Percentiles rank a stretch among this genome's conserved stretches.
Conservation (phyloP, 495 filamentous ascomycete species). For the Alectoria sarmentosa region DNA sequence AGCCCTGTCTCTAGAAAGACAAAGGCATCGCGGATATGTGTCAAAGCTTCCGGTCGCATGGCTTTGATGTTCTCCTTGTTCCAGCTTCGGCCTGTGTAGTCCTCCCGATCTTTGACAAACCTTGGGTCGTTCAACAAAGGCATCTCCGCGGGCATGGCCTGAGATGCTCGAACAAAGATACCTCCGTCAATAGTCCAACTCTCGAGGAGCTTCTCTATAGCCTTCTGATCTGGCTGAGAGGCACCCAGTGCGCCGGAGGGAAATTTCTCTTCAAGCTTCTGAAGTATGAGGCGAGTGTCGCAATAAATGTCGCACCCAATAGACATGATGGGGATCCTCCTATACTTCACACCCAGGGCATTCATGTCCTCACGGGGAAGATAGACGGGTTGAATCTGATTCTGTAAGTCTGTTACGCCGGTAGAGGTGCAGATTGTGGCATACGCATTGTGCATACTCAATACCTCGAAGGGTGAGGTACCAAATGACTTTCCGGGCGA, state of each 20-base stretch:
- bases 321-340: conserved; percentile 57
- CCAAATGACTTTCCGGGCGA: conserved; percentile 47
- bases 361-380: conserved; percentile 53
- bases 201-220: conserved; percentile 36
- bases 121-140: conserved; percentile 42
- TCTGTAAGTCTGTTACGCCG: background rate
- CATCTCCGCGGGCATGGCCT: conserved; percentile 41
- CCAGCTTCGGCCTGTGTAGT: conserved; percentile 34
- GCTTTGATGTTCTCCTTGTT: conserved; percentile 29
- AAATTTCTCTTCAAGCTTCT: conserved; percentile 46
- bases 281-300: conserved; percentile 54
- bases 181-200: conserved; percentile 38
- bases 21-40: conserved; percentile 36
- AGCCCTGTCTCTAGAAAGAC: conserved; percentile 45
- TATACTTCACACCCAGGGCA: conserved; percentile 50
- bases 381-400: conserved; percentile 45
- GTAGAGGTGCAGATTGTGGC: background rate
- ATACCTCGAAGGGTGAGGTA: conserved; percentile 53
- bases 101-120: conserved; percentile 48
- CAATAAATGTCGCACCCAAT: conserved; percentile 51
- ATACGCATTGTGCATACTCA: conserved; percentile 46
- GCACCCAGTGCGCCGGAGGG: conserved; percentile 27
- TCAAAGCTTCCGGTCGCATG: conserved; percentile 39
- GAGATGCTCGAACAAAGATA: conserved; percentile 41
- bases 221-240: conserved; percentile 24